Evolutionary conservation across 2,329 filamentous ascomycete genomes (phyloP), one percentile per base, ranked within the genome.

Genomic region (Acephala macrosclerotiorum): DNA sequence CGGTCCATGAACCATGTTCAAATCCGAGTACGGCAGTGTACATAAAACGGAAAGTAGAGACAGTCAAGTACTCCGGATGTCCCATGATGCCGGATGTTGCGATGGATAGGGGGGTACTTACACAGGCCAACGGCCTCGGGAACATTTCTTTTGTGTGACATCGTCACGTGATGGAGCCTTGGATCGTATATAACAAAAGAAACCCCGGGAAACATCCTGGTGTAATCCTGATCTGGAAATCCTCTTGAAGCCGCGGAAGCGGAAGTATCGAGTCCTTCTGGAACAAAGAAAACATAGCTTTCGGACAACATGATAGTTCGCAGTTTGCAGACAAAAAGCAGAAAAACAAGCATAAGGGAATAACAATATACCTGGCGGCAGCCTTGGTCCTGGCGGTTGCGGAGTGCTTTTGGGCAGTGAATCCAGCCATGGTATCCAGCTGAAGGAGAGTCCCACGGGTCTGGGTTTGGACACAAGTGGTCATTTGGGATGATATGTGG

Each of bases 331-430:
- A 68, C 69, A 70, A 65, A 67, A 58, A 61, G 33, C 63, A 69
- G 70, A 71, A 40, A 71, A 68, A 42, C 60, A 67, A 35, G 49
- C 68, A 65, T 66, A 61, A 67, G 53, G 58, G 68, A 72, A 73
- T 60, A 71, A 72, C 57, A 74, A 74, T 73, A 75, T 76, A 76
- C 75, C 75, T 76, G 71, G 70, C 70, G 72, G 72, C 49, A 69
- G 70, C 72, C 71, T 74, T 74, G 67, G 71, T 73, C 71, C 74
- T 65, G 33, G 55, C 38, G 47, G 72, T 33, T 33, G 38, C 38
- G 69, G 72, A 66, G 60, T 63, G 68, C 56, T 71, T 71, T 58
- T 67, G 63, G 65, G 69, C 67, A 56, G 68, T 68, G 73, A 72
- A 76, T 70, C 70, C 72, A 66, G 74, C 62, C 74, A 75, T 76